Evolutionary conservation across 495 filamentous ascomycete genomes (phyloP), one percentile per base, ranked within the genome.

Genomic region (Talaromyces borbonicus): DNA sequence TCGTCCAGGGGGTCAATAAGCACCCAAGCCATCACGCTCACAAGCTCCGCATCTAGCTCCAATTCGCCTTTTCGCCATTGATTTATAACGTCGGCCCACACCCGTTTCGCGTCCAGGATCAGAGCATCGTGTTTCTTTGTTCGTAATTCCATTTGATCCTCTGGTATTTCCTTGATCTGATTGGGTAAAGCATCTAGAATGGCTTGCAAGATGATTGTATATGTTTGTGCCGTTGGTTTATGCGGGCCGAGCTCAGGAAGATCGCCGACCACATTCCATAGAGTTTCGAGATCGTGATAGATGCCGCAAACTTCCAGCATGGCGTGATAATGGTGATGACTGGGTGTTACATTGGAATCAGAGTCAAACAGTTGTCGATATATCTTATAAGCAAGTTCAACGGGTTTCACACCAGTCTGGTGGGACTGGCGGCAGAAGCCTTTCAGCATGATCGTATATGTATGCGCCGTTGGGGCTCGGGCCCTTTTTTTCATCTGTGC

Each of bases 401-500:
- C 67, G 19, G 77, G 74, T 18, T 74, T 52, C 25, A 51, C 11
- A 5, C 47, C 43, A 5, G 36, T 5, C 68, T 63, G 22, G 78
- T 64, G 1, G 69, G 42, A 31, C 79, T 68, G 25, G n/a, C 62
- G 50, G 16, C 79, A 70, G 15, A 87, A 74, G 16, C 90, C 92
- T 18, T 79, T 71, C 54, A 98, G 74, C 47, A 97, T 80, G 40
- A 85, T 81, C 2, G 85, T 90, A 58, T 83, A 95, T 0, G 90
- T 94, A 45, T 74, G 69, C 2, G 75, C 64, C 57, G 86, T 87
- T 0, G 92, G 92, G 20, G 63, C 64, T 47, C 85, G 79, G 25
- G 69, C 80, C 14, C 87, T 74, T 65, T 96, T 97, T 65, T 97
- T 98, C 92, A 98, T 98, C 84, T 93, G 46, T 20, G 51, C 26